Evolutionary conservation across 2,329 filamentous ascomycete genomes (phyloP), one percentile per base, ranked within the genome.

Genomic region (Ascochyta fabae): DNA sequence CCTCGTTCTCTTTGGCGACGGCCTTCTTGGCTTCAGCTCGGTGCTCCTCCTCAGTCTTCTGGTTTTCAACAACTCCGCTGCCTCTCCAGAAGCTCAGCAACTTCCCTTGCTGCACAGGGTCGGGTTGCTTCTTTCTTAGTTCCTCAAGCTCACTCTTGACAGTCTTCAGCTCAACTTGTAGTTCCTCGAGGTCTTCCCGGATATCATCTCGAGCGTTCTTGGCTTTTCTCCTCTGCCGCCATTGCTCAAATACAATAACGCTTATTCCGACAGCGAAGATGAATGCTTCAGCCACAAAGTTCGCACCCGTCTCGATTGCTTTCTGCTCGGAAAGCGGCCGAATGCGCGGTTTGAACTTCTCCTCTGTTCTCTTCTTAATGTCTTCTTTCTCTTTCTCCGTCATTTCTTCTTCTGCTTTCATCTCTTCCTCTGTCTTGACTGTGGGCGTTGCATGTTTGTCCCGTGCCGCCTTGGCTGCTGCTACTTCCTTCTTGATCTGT

Each of bases 271-370:
- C 87, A 4, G 81, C 64, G 63, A 89, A 89, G 35, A 90, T 79
- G 67, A 90, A 90, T 0, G 84, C 76, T 67, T 90, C 87, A 29
- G 85, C 85, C 44, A 88, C 87, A 66, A 90, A 89, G 59, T 87
- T 89, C 3, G 87, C 87, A 3, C 87, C 87, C 34, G 84, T 83
- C 68, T 90, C 87, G 50, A 90, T 89, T 0, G 87, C 87, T 65
- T 88, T 88, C 12, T 84, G 81, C 69, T 90, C 87, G 3, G 84
- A 85, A 10, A 90, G 77, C 7, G 87, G 87, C 40, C 86, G 78
- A 52, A 89, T 88, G 31, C 81, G 81, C 6, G 83, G 83, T 78
- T 67, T 71, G 10, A 59, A 24, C 72, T 76, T 36, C 71, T 71
- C 70, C 67, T 78, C 62, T 36, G 67, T 57, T 44, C 77, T 73